These are phyloP conservation scores for Puya raimondii DNA, from an alignment of 176 grass and related monocot species.

Conservation along the genomic window DNA sequence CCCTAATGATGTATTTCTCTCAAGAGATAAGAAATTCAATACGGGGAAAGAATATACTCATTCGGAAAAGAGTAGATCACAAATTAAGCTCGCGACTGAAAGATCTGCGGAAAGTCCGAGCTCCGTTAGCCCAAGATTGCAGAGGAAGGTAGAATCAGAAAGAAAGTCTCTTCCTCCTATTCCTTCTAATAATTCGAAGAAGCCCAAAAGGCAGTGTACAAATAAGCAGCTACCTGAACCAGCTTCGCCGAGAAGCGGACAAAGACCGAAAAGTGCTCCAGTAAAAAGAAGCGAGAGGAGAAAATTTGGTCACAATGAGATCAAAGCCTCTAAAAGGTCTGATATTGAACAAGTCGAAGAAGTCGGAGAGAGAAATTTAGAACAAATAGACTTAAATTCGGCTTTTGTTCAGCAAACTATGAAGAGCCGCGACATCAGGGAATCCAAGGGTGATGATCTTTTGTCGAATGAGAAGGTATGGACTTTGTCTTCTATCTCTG, in stretches of 20 bases:
- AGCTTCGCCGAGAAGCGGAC: slow-evolving; percentile 58
- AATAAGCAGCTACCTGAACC: slow-evolving; percentile 41
- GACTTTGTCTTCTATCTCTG: background rate
- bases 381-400: slow-evolving; percentile 10
- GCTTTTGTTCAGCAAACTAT: slow-evolving; percentile 29
- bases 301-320: slow-evolving; percentile 8
- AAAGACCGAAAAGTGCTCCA: slow-evolving; percentile 42
- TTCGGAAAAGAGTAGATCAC: background rate
- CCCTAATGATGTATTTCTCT: slow-evolving; percentile 4
- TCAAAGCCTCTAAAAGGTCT: slow-evolving; percentile 28
- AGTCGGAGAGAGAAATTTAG: slow-evolving; percentile 25
- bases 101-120: slow-evolving; percentile 39
- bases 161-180: slow-evolving; percentile 44
- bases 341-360: slow-evolving; percentile 25
- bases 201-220: slow-evolving; percentile 13
- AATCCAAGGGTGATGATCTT: background rate
- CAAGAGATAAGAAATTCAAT: slow-evolving; percentile 9
- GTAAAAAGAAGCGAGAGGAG: slow-evolving; percentile 8
- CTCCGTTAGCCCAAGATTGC: slow-evolving; percentile 51
- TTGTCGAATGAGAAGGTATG: slow-evolving; percentile 47
- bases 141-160: slow-evolving; percentile 51
- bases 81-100: background rate
- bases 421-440: background rate
- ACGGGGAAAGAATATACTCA: background rate
- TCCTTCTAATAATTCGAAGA: slow-evolving; percentile 23